Evolutionary conservation across 2,329 filamentous ascomycete genomes (phyloP).

Genomic region (Acrocalymma vagum): DNA sequence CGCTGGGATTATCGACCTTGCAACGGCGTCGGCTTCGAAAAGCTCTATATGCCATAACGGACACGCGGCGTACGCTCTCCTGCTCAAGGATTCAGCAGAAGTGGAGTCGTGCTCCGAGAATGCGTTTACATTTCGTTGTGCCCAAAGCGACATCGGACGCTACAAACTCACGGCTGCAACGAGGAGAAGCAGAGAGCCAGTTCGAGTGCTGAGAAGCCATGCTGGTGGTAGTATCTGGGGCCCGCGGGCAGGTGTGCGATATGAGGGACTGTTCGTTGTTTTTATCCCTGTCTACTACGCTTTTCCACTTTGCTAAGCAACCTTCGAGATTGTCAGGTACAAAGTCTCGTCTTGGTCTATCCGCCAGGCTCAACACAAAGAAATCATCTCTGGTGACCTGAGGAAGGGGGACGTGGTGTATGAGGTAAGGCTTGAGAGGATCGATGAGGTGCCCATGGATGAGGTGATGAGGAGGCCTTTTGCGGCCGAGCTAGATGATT

Average conservation of each 20-base stretch:
- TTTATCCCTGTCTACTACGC: background rate
- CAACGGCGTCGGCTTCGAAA: slow-evolving; percentile 46
- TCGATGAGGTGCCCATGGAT: slow-evolving; percentile 43
- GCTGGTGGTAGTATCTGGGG: slow-evolving; percentile 54
- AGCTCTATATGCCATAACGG: slow-evolving; percentile 54
- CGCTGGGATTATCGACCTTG: slow-evolving; percentile 57
- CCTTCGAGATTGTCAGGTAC: slow-evolving; percentile 25
- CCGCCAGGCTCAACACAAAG: slow-evolving; percentile 27
- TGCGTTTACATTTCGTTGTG: slow-evolving; percentile 52
- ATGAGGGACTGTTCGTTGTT: slow-evolving; percentile 55
- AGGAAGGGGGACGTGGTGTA: slow-evolving; percentile 43
- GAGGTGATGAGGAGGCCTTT: slow-evolving; percentile 49
- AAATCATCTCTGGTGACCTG: slow-evolving; percentile 20
- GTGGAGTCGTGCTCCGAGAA: slow-evolving; percentile 42
- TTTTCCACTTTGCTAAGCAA: too few species aligned
- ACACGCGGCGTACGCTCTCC: slow-evolving; percentile 55
- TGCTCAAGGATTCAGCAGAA: slow-evolving; percentile 52
- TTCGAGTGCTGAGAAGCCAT: slow-evolving; percentile 57
- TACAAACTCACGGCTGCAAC: slow-evolving; percentile 55
- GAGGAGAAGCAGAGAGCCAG: slow-evolving; percentile 48
- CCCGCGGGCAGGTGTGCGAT: slow-evolving; percentile 57
- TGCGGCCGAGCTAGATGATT: slow-evolving; percentile 57
- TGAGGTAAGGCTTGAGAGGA: slow-evolving; percentile 49
- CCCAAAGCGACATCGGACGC: slow-evolving; percentile 50
- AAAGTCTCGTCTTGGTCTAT: slow-evolving; percentile 52